Percentiles rank a stretch among this genome's conserved stretches.
Conservation (phyloP, 2,329 filamentous ascomycete species). For the Fusarium lyarnte region DNA sequence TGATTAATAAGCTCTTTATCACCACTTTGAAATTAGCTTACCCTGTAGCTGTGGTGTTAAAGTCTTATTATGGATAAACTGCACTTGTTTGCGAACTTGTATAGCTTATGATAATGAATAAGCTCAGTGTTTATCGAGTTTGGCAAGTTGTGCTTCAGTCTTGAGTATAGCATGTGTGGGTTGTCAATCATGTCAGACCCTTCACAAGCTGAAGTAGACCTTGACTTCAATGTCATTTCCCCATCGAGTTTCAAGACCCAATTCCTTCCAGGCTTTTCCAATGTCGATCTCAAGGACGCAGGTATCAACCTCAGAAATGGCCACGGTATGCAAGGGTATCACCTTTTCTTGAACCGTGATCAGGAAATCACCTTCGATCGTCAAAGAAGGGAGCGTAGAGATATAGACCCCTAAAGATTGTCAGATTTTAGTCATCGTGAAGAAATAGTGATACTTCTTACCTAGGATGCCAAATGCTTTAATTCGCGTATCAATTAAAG, state of each 20-base stretch:
- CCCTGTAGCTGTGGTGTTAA: neutral
- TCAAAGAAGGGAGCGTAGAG: slow-evolving; percentile 70
- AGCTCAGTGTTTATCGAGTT: neutral
- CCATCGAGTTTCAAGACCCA: slow-evolving; percentile 76
- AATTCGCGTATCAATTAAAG: slow-evolving; percentile 73
- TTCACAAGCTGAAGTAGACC: slow-evolving; percentile 61
- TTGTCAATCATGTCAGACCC: neutral
- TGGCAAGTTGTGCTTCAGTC: neutral
- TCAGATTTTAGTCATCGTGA: neutral
- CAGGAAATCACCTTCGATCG: slow-evolving; percentile 73
- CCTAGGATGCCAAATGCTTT: slow-evolving; percentile 84
- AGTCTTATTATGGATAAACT: neutral
- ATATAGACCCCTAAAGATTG: slow-evolving; percentile 72
- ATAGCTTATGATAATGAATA: neutral
- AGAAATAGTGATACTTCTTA: slow-evolving; percentile 47
- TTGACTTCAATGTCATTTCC: slow-evolving; percentile 81
- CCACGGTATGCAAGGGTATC: slow-evolving; percentile 74
- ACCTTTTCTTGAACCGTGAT: slow-evolving; percentile 77
- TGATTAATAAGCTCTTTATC: neutral
- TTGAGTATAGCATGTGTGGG: neutral
- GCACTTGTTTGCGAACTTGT: neutral
- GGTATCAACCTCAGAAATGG: slow-evolving; percentile 59
- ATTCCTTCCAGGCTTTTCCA: slow-evolving; percentile 78
- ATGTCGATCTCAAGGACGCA: slow-evolving; percentile 81
- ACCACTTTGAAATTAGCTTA: neutral